Conservation (phyloP, 2,329 filamentous ascomycete genomes). For the Aspergillus pseudonomiae region DNA sequence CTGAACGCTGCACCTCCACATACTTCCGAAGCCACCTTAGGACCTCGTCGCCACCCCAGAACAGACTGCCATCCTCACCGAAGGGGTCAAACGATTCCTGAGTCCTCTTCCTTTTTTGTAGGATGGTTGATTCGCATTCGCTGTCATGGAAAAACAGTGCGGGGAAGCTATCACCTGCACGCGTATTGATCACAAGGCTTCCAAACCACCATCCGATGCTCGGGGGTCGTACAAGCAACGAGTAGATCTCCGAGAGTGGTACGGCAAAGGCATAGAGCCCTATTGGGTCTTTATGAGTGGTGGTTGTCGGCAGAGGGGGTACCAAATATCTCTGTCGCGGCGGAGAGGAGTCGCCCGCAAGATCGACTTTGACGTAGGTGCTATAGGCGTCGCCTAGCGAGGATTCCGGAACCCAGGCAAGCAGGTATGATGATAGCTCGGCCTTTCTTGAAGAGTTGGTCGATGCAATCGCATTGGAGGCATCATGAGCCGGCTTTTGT, state of each 20-base stretch:
- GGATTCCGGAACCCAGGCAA: constrained; percentile 92
- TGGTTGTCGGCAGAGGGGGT: constrained; percentile 84
- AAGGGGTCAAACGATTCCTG: constrained; percentile 90
- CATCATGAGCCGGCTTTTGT: constrained; percentile 65
- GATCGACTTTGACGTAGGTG: constrained; percentile 94
- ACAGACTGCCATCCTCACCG: constrained; percentile 75
- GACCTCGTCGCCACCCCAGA: constrained; percentile 97
- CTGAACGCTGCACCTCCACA: constrained; percentile 78
- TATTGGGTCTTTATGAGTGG: constrained; percentile 68
- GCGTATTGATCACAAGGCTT: constrained; percentile 88
- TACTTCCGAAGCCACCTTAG: constrained; percentile 87
- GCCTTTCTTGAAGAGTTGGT: constrained; percentile 48
- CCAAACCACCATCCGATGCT: constrained; percentile 99
- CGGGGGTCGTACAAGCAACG: constrained; percentile 83
- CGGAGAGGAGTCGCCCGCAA: constrained; percentile 76
- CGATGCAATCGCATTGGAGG: constrained; percentile 40
- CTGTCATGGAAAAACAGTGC: constrained; percentile 97
- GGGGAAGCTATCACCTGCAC: constrained; percentile 88
- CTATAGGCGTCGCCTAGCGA: constrained; percentile 82
- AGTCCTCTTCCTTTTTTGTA: constrained; percentile 86
- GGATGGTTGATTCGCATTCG: constrained; percentile 92
- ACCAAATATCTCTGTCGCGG: constrained; percentile 89
- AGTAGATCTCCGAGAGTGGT: constrained; percentile 87
- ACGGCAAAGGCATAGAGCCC: constrained; percentile 91
- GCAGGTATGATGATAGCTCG: constrained; percentile 71